Percentiles rank a stretch among this genome's conserved stretches.
Evolutionary conservation across 2,329 filamentous ascomycete genomes (phyloP).

Genomic region (Colletotrichum lindemuthianum): DNA sequence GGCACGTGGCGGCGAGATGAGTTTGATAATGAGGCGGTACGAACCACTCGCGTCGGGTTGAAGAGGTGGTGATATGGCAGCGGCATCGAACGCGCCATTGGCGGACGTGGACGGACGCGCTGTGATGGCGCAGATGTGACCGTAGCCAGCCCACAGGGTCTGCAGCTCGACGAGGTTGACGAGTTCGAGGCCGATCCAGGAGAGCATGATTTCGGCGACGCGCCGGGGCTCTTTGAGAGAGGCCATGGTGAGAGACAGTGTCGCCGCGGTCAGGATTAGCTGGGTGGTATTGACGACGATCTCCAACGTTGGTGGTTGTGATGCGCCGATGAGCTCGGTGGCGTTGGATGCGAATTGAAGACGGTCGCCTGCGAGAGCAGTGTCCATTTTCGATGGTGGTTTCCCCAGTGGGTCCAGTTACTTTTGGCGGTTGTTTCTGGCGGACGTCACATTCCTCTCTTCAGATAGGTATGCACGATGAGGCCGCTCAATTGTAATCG

Average conservation of each 20-base stretch:
- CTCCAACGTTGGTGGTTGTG: not conserved
- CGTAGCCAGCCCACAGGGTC: slow-evolving; percentile 62
- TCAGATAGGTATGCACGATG: too few species aligned
- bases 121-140: slow-evolving; percentile 64
- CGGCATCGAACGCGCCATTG: not conserved
- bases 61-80: slow-evolving; percentile 35
- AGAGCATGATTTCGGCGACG: slow-evolving; percentile 53
- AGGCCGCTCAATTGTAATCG: too few species aligned
- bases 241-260: slow-evolving; percentile 8
- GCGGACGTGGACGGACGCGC: slow-evolving; percentile 46
- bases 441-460: not conserved
- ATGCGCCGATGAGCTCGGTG: slow-evolving; percentile 17
- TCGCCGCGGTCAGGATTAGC: not conserved
- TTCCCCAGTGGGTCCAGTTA: slow-evolving; percentile 21
- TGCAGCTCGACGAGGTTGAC: slow-evolving; percentile 52
- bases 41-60: slow-evolving; percentile 36
- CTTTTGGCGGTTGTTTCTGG: not conserved
- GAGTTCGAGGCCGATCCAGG: slow-evolving; percentile 52
- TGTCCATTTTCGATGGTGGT: slow-evolving; percentile 22
- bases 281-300: not conserved
- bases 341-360: slow-evolving; percentile 18
- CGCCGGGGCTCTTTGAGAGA: slow-evolving; percentile 40
- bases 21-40: slow-evolving; percentile 64
- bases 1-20: slow-evolving; percentile 62
- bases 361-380: slow-evolving; percentile 2